Base-by-base conservation (phyloP, 2,329 filamentous ascomycete genomes). In the Lojkania enalia region DNA sequence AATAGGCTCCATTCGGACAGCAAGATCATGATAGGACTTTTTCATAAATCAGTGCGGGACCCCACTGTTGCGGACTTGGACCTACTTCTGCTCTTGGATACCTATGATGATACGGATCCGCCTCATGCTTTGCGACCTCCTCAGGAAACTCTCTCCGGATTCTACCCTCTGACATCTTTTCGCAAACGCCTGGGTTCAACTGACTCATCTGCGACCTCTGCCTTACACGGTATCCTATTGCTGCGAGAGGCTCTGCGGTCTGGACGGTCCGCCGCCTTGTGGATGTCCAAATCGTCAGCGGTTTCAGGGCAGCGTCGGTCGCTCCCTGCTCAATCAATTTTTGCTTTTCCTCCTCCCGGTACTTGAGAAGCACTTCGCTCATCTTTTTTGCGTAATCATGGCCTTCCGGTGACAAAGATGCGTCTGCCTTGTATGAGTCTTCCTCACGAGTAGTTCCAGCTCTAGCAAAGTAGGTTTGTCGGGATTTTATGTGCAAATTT, bases 151-250 rank as follows among this genome's bases (percentile, higher is more conserved):
- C 77, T 59, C 83, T 76, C 42, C 88, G 84, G 55, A 99, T 95
- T 39, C 83, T 84, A 12, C 78, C 78, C 69, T 96, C 92, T 5
- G 89, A 88, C 75, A 97, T 86, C 70, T 90, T 94, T 73, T 97
- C 94, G 63, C 91, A 96, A 4, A 96, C 90, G 2, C 94, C 94
- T 1, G 94, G 94, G 64, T 99, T 96, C 63, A 99, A 83, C 72
- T 97, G 91, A 64, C 91, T 95, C 86, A 99, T 90, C 68, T 99
- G 92, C 36, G 91, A 92, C 46, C 94, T 83, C 70, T 97, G 94
- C 14, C 89, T 84, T 36, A 97, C 87, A 58, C 88, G 88, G 74
- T 88, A 96, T 2, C 90, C 91, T 52, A 82, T 80, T 11, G 85
- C 80, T 53, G 86, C 83, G n/a, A 99, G 78, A 55, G 84, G 85